Evolutionary conservation across 2,329 filamentous ascomycete species (phyloP).

Genomic region (Aspergillus sp.): DNA sequence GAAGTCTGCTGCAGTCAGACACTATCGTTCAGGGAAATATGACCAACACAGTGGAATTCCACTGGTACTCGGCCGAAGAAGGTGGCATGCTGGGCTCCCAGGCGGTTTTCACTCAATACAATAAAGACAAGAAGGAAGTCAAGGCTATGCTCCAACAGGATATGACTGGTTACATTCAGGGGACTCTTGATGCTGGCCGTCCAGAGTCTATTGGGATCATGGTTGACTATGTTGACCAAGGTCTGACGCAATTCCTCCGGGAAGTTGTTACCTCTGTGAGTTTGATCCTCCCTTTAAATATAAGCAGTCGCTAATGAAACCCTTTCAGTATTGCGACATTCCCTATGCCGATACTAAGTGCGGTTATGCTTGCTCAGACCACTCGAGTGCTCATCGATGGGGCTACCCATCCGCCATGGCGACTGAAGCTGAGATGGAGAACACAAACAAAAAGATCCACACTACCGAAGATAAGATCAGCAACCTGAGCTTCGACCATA

Average conservation of each 20-base stretch:
- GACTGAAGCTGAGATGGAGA: constrained; percentile 57
- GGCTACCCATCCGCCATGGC: constrained; percentile 64
- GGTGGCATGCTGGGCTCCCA: constrained; percentile 83
- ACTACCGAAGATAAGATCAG: constrained; percentile 67
- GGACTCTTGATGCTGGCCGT: constrained; percentile 75
- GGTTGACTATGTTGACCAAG: constrained; percentile 80
- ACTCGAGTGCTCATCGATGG: constrained; percentile 61
- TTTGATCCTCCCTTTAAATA: not conserved
- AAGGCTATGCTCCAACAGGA: constrained; percentile 98
- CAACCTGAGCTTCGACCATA: constrained; percentile 76
- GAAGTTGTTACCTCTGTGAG: constrained; percentile 66
- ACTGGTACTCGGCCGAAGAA: constrained; percentile 93
- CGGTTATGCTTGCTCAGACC: constrained; percentile 75
- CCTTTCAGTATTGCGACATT: constrained; percentile 71
- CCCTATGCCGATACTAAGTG: constrained; percentile 84
- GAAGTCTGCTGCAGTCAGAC: constrained; percentile 70
- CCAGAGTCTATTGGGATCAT: constrained; percentile 88
- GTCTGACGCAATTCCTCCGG: constrained; percentile 86
- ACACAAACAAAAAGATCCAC: constrained; percentile 67
- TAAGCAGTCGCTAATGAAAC: not conserved
- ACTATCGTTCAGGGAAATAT: constrained; percentile 67
- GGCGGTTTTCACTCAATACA: constrained; percentile 80
- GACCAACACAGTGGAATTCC: constrained; percentile 87
- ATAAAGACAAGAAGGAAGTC: constrained; percentile 66
- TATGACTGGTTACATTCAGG: constrained; percentile 88